These are phyloP conservation scores for Pythium phragmiticola DNA, from an alignment of 352 stramenopile species.

Conservation along the genomic window DNA sequence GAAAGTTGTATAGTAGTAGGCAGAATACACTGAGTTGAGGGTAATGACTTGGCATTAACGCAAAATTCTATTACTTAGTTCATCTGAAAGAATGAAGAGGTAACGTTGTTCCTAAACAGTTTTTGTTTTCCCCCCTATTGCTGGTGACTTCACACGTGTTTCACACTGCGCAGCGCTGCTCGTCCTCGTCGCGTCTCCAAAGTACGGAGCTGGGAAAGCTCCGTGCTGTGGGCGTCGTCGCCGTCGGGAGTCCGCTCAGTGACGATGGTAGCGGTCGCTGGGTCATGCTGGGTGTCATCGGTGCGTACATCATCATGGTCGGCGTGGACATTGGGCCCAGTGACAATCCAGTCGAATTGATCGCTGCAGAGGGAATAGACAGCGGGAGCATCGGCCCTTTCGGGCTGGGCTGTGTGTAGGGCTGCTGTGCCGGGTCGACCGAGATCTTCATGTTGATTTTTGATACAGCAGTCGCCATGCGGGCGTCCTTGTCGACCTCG, in stretches of 20 bases:
- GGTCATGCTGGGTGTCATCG: slow-evolving; percentile 32
- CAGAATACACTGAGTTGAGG: background rate
- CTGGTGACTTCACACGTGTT: no score
- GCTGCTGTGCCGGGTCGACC: slow-evolving; percentile 11
- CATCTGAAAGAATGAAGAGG: no score
- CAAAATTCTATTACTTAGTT: no score
- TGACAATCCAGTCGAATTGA: slow-evolving; percentile 22
- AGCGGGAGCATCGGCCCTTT: slow-evolving; percentile 17
- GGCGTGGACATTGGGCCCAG: slow-evolving; percentile 27
- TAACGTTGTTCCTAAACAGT: background rate
- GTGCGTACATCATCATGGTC: slow-evolving; percentile 31
- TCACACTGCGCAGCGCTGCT: slow-evolving; percentile 21
- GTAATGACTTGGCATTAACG: no score
- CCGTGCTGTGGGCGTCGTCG: slow-evolving; percentile 23
- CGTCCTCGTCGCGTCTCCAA: slow-evolving; percentile 37
- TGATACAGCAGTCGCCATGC: slow-evolving; percentile 49
- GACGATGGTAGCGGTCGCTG: slow-evolving; percentile 45
- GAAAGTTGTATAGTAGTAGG: no score
- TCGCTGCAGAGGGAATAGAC: slow-evolving; percentile 7
- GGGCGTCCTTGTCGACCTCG: slow-evolving; percentile 58
- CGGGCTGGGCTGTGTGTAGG: slow-evolving; percentile 14
- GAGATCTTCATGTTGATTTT: slow-evolving; percentile 59
- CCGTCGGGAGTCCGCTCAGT: slow-evolving; percentile 34
- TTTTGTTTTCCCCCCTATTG: no score
- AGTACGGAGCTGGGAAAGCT: slow-evolving; percentile 54